Base-by-base conservation (phyloP, 192 early-diverging fungal species). In the Umbelopsis sp. region DNA sequence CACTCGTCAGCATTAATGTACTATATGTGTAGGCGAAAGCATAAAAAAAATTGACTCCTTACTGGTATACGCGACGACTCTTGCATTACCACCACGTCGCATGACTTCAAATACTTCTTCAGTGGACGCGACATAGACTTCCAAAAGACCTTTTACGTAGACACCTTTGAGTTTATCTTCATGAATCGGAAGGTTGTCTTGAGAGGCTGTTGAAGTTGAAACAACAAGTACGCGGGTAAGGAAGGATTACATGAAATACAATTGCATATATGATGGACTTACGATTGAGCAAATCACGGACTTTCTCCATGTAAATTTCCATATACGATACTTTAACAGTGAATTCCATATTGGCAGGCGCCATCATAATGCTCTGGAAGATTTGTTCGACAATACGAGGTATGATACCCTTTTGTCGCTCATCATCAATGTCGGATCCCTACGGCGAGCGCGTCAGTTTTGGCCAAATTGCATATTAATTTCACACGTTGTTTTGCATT, bases 241-340 rank as follows among this genome's bases (percentile, higher is more conserved):
- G 2, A 20, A 3, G 47, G 4, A 49, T 2, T 49, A 0, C 4
- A 17, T 17, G 16, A 21, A 17, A n/a, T 49, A 17, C 47, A 49
- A 49, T 44, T 16, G 20, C 20, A 20, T 16, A 16, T 49, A 8
- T 16, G 26, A 32, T 29, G n/a, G 38, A 73, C 88, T 83, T 81
- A 93, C 88, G 93, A 80, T 95, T 94, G 54, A 99, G 85, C 73
- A 99, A 80, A 87, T 99, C 98, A 65, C 95, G 88, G 71, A 99
- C 95, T 79, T 92, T 94, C 75, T 99, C 98, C 97, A 98, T 99
- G 85, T 99, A 99, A 71, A 99, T 97, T 87, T 99, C 98, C 96
- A 99, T 97, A 81, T 92, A 99, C 16, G 95, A 96, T 14, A 96
- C 92, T 75, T 96, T 93, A 72, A 99, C 97, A 24, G 97, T 98